Evolutionary conservation across 331 rosid species (phyloP), one percentile per base, ranked within the genome.

Genomic region (Cydonia oblonga): DNA sequence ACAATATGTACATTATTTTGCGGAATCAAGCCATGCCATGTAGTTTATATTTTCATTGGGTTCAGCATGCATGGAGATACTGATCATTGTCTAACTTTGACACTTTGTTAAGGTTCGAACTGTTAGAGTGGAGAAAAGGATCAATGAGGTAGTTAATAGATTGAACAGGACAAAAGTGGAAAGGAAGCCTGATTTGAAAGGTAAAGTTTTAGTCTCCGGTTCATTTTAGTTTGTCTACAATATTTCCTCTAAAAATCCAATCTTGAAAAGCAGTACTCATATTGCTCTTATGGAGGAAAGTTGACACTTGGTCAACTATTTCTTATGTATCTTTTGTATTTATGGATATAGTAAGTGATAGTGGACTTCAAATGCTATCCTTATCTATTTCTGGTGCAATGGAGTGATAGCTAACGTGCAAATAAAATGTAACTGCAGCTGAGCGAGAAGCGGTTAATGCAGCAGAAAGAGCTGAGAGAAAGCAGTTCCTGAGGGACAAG

Each of bases 401-500:
- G 35, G 70, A 30, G 53, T 54, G 23, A 35, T 62, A 1, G 28
- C 16, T 73, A 65, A 46, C 66, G 38, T 20, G 56, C 46, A 32
- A 24, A n/a, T 64, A 33, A 38, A 35, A 33, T 49, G 46, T 8
- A 68, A 46, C 54, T 84, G 86, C 89, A 93, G 98, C 96, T 20
- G 98, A 93, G 79, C 80, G 96, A 46, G 98, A 93, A 85, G 91
- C 97, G 1, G 96, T 93, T 58, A 84, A 82, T 86, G 97, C 97
- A 52, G 96, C 95, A 5, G 98, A 93, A 87, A 82, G 96, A 83
- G 95, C 96, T 13, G 98, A 93, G 86, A 89, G 98, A 73, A 93
- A 93, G 28, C 87, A 73, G 49, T 88, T 76, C 18, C 80, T 90
- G 85, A 86, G 98, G 80, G 97, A 93, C 56, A 90, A 93, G 59